Base-by-base conservation (phyloP, 1,284 basidiomycete genomes). In the Tetrapyrgos nigripes region DNA sequence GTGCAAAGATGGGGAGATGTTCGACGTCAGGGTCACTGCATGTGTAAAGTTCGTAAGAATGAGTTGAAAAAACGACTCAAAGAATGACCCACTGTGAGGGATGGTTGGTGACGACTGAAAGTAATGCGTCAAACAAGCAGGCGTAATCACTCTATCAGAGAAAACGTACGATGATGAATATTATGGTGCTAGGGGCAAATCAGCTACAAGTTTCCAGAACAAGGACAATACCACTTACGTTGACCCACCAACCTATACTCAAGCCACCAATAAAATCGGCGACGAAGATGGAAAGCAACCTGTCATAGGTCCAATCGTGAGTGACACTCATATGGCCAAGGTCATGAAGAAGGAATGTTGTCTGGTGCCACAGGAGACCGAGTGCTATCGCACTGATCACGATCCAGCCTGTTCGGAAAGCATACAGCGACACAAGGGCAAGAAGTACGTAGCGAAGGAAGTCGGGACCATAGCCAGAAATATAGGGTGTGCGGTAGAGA, bases 201-300 rank as follows among this genome's bases (percentile, higher is more conserved):
- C 28, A 60, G 29, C 21, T 58, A 47, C 40, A 63, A 23, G 57
- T n/a, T n/a, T n/a, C 57, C 28, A 27, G 23, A 26, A 13, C 27
- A 35, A 57, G 43, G 46, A 59, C 21, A 62, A 60, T 48, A 59
- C 61, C 21, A 86, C 92, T 79, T 64, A 95, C 94, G 74, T 97
- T 87, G 58, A 96, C 94, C 97, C 97, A 99, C 97, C 97, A 99
- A 40, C 94, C 92, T 35, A 97, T 84, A 71, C 94, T 97, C 53
- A 99, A 79, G 2, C 97, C 97, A 21, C 97, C 96, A 53, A 97
- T 80, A 68, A 92, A 94, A 74, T 96, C 85, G 1, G 94, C 92
- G 56, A 97, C 81, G n/a, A 90, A 71, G 58, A 92, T 94, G 21
- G 87, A 91, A 53, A 97, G 78, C 50, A 94, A 67, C 37, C 96